A percentile compares a stretch with the other conserved stretches of the same genome.
These are phyloP conservation scores for Trypanosomatidae sp. DNA, from an alignment of 208 protist genomes.

Conservation along the genomic window DNA sequence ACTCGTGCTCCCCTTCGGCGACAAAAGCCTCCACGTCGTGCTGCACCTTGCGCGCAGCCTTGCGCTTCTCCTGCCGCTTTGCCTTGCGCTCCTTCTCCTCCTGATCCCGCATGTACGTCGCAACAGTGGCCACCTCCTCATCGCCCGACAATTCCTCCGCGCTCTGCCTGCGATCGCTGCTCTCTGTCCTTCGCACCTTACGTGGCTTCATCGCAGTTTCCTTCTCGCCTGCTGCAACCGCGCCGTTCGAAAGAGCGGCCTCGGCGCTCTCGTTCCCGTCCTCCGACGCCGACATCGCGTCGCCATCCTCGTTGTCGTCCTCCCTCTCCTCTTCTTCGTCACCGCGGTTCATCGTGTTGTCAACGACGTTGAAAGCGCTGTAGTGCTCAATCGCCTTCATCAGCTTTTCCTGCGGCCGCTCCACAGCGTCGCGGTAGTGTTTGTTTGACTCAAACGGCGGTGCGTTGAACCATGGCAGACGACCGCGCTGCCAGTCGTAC, in stretches of 20 bases:
- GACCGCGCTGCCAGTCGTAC: conserved; percentile 97
- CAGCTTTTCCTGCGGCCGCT: conserved; percentile 66
- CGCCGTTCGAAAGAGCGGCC: background rate
- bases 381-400: conserved; percentile 92
- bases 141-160: too few species aligned
- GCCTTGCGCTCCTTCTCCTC: conserved; percentile 50
- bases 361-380: conserved; percentile 81
- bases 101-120: conserved; percentile 47
- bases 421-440: conserved; percentile 78
- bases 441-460: conserved; percentile 92
- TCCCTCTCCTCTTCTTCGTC: conserved; percentile 23
- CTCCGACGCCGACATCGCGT: conserved; percentile 6
- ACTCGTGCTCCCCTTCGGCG: conserved; percentile 21
- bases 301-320: conserved; percentile 15
- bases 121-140: conserved; percentile 47
- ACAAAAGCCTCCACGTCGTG: conserved; percentile 25
- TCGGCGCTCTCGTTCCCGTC: background rate
- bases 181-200: background rate
- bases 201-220: background rate
- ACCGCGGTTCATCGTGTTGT: conserved; percentile 59
- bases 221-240: background rate
- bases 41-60: conserved; percentile 19
- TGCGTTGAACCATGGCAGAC: conserved; percentile 96
- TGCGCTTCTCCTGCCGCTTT: conserved; percentile 36
- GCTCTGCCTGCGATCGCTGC: conserved; percentile 9